phyloP scores from a whole-genome alignment of 805 yeast species.

The Gaillardinia entomophila region DNA sequence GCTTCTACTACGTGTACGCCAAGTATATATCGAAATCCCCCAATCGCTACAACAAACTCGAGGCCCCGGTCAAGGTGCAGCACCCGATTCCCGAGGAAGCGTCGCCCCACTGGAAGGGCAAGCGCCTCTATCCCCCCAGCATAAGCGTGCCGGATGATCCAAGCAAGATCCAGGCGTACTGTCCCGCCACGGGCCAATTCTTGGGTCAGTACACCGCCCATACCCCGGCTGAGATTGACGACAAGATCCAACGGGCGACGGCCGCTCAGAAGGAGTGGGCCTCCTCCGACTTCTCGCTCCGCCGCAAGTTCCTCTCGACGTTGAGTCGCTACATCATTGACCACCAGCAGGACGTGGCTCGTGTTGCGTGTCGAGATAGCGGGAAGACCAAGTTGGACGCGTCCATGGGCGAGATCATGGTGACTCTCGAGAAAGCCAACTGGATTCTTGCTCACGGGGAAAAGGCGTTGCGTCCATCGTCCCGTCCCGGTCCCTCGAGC shows the following conservation, averaged over 20 bases:
- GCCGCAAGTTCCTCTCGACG: constrained; percentile 68
- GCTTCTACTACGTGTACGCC: constrained; percentile 27
- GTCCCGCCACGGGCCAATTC: constrained; percentile 94
- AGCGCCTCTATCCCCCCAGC: constrained; percentile 57
- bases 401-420: constrained; percentile 93
- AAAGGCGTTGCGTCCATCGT: constrained; percentile 58
- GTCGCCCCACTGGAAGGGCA: constrained; percentile 88
- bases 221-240: constrained; percentile 66
- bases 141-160: constrained; percentile 60
- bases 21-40: constrained; percentile 32
- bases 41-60: constrained; percentile 36
- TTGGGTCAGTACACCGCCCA: constrained; percentile 68
- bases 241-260: constrained; percentile 46
- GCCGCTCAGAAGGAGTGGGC: constrained; percentile 50
- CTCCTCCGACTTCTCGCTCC: constrained; percentile 51
- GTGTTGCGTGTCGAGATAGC: constrained; percentile 93
- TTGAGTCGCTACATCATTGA: constrained; percentile 65
- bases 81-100: constrained; percentile 70
- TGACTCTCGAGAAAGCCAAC: constrained; percentile 84
- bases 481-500: constrained; percentile 83
- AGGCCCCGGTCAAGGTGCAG: constrained; percentile 42
- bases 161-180: constrained; percentile 68
- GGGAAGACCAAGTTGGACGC: constrained; percentile 97
- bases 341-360: constrained; percentile 81
- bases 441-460: constrained; percentile 90